Evolutionary conservation across 2,329 filamentous ascomycete species (phyloP).

Genomic region (Dendrostoma leiphaemia): DNA sequence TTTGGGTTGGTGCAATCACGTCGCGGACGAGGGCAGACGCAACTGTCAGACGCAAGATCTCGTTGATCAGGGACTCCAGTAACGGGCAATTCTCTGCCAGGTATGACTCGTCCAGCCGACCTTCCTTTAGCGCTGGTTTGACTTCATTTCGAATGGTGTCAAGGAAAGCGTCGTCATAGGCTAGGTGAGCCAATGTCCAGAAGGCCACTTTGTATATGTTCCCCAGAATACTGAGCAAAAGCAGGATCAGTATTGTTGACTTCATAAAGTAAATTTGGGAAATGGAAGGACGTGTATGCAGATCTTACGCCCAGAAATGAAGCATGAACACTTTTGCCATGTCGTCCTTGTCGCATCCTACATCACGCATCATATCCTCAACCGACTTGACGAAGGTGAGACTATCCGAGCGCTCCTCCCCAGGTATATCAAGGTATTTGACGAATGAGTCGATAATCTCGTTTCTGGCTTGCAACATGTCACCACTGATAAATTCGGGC

Average conservation of each 20-base stretch:
- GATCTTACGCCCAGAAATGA: slow-evolving; percentile 5
- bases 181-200: slow-evolving; percentile 9
- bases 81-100: neutral
- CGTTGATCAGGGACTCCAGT: neutral
- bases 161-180: neutral
- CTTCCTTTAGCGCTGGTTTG: neutral
- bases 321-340: neutral
- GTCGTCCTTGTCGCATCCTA: slow-evolving; percentile 1
- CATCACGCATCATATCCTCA: slow-evolving; percentile 5
- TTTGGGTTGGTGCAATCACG: neutral
- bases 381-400: neutral
- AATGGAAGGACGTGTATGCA: too few relatives aligned
- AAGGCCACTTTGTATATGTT: slow-evolving; percentile 27
- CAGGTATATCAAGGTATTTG: neutral
- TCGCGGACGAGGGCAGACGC: neutral
- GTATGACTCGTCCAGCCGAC: neutral
- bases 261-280: neutral
- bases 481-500: neutral
- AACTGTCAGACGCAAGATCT: neutral
- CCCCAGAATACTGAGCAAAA: neutral
- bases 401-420: neutral
- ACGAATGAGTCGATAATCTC: slow-evolving; percentile 1
- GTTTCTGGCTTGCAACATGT: neutral
- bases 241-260: neutral
- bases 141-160: neutral